Evolutionary conservation across 2,329 filamentous ascomycete genomes (phyloP).

Genomic region (Botryotinia globosa): DNA sequence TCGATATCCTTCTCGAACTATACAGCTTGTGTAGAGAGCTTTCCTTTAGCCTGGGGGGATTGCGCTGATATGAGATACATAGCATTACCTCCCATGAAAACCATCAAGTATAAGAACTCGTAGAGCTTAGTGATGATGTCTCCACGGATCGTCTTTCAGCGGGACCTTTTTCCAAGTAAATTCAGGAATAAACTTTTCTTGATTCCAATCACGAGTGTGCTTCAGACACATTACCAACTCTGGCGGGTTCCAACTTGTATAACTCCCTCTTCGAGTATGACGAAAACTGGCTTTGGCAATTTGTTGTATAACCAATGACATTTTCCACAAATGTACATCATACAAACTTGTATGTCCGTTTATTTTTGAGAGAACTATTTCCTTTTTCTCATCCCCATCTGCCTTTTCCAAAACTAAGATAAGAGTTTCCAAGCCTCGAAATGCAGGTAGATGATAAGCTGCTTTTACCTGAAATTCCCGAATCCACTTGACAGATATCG

Average conservation of each 20-base stretch:
- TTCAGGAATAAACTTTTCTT: not conserved
- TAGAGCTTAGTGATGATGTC: too few species aligned
- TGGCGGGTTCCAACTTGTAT: not conserved
- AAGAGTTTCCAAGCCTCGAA: too few species aligned
- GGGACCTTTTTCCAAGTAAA: not conserved
- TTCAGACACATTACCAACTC: not conserved
- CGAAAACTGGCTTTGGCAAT: too few species aligned
- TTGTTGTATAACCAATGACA: not conserved
- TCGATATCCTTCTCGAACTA: not conserved
- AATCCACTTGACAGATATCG: not conserved
- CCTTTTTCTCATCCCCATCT: not conserved
- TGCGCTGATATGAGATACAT: not conserved
- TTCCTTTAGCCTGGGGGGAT: not conserved
- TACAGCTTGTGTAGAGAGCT: too few species aligned
- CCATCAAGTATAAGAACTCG: not conserved
- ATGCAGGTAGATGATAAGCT: not conserved
- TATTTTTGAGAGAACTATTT: not conserved
- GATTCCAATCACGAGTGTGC: not conserved
- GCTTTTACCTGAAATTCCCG: not conserved
- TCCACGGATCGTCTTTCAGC: not conserved
- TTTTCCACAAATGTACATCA: not conserved
- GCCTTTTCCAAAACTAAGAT: not conserved
- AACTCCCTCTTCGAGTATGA: not conserved
- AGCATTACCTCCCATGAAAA: not conserved
- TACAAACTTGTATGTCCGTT: not conserved